These are phyloP conservation scores for Cicer judaicum DNA, from an alignment of 306 rosid genomes.

Conservation along the genomic window DNA sequence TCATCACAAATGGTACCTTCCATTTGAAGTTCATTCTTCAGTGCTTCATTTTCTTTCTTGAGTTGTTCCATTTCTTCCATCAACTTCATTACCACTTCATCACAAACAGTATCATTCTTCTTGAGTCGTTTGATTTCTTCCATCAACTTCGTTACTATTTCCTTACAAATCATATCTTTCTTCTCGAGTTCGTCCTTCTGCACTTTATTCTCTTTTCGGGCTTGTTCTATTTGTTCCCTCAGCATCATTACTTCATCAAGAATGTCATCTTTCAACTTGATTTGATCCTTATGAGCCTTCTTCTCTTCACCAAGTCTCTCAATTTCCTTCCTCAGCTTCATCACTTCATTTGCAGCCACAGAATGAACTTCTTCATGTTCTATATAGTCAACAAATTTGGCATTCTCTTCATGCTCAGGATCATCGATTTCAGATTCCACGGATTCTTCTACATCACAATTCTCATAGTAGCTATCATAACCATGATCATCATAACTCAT, in stretches of 20 bases:
- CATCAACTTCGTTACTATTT: conserved; percentile 50
- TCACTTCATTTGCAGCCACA: conserved; percentile 43
- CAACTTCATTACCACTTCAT: conserved; percentile 50
- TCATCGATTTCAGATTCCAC: conserved; percentile 84
- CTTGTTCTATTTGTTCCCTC: conserved; percentile 55
- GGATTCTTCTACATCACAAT: conserved; percentile 59
- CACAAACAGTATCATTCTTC: conserved; percentile 12
- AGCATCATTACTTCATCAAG: conserved; percentile 52
- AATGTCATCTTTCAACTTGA: not conserved
- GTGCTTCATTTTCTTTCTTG: conserved; percentile 53
- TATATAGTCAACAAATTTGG: no score
- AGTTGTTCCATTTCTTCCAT: conserved; percentile 56
- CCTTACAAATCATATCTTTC: conserved; percentile 20
- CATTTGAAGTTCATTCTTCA: not conserved
- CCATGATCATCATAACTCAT: conserved; percentile 41
- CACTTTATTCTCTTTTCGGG: conserved; percentile 53
- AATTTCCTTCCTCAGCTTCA: conserved; percentile 54
- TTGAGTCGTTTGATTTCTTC: conserved; percentile 49
- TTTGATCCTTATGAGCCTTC: conserved; percentile 42
- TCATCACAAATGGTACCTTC: conserved; percentile 24
- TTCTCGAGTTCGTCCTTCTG: conserved; percentile 33
- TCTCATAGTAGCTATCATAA: conserved; percentile 63
- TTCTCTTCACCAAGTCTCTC: conserved; percentile 60
- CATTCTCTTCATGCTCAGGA: conserved; percentile 64
- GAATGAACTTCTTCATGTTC: conserved; percentile 40